These are phyloP conservation scores for Bruguiera hainesii DNA, from an alignment of 441 rosid genomes.

Conservation along the genomic window DNA sequence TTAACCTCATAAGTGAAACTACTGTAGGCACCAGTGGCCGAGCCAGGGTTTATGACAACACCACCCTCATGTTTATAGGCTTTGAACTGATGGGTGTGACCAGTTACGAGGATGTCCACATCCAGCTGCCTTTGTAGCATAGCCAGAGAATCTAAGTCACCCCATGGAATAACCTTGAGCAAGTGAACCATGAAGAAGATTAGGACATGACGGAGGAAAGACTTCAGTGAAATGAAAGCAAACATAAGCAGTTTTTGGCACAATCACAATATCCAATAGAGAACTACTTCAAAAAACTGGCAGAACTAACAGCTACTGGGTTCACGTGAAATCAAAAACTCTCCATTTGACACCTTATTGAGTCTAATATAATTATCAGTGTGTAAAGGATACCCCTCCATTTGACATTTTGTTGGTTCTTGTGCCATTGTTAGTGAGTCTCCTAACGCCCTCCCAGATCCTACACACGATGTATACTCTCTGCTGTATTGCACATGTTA, in stretches of 20 bases:
- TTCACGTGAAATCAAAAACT: no score
- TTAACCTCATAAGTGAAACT: conserved; percentile 75
- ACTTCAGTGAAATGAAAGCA: not conserved
- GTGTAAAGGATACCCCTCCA: no score
- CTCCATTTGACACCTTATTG: no score
- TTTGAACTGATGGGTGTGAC: conserved; percentile 89
- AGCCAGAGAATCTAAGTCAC: conserved; percentile 83
- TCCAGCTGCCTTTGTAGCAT: conserved; percentile 89
- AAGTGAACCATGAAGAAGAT: not conserved
- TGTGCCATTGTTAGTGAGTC: no score
- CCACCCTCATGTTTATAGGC: conserved; percentile 95
- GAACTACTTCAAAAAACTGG: no score
- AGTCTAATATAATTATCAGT: no score
- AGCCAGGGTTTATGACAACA: conserved; percentile 86
- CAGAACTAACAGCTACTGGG: no score
- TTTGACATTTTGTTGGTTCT: no score
- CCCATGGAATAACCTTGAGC: conserved; percentile 82
- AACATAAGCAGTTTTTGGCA: not conserved
- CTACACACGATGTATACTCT: no score
- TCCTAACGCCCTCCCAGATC: no score
- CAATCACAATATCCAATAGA: no score
- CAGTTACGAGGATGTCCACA: conserved; percentile 82
- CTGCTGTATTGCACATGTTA: no score
- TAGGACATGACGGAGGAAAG: not conserved
- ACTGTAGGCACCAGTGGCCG: conserved; percentile 85